Conservation (phyloP, 768 basidiomycete species). For the Auriscalpium vulgare region DNA sequence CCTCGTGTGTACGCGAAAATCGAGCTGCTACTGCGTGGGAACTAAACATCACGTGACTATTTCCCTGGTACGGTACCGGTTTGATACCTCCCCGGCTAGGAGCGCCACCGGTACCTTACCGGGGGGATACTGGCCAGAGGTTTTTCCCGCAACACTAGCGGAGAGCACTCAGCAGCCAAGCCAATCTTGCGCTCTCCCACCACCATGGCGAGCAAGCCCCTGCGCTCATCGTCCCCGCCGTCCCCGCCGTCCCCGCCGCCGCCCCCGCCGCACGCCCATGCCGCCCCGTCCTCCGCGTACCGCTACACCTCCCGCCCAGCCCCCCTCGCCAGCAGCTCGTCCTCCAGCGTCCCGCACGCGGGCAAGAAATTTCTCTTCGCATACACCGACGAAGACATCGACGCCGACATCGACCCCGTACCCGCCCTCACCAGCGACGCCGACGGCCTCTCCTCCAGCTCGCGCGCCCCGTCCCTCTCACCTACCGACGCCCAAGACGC, state of each 20-base stretch:
- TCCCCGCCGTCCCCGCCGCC: conserved; percentile 2
- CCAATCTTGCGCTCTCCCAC: no score
- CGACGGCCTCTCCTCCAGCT: conserved; percentile 5
- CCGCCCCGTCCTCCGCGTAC: neutral
- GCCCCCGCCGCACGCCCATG: neutral
- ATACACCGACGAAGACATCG: conserved; percentile 7
- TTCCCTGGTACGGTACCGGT: no score
- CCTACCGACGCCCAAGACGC: conserved; percentile 9
- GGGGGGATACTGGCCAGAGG: no score
- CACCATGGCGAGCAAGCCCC: no score
- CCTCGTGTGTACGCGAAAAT: no score
- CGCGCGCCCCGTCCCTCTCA: conserved; percentile 11
- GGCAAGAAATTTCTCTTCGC: neutral
- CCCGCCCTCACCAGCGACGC: conserved; percentile 14
- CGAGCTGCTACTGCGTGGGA: no score
- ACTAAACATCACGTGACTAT: no score
- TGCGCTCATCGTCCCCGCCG: neutral
- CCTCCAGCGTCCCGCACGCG: neutral
- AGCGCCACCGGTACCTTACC: no score
- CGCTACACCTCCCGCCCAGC: neutral
- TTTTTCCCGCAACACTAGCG: no score
- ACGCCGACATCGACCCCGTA: conserved; percentile 12
- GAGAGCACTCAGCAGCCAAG: no score
- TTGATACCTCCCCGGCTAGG: no score
- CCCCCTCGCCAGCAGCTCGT: no score